Evolutionary conservation across 805 yeast species (phyloP), one percentile per base, ranked within the genome.

Genomic region (Ogataea salicorniae): DNA sequence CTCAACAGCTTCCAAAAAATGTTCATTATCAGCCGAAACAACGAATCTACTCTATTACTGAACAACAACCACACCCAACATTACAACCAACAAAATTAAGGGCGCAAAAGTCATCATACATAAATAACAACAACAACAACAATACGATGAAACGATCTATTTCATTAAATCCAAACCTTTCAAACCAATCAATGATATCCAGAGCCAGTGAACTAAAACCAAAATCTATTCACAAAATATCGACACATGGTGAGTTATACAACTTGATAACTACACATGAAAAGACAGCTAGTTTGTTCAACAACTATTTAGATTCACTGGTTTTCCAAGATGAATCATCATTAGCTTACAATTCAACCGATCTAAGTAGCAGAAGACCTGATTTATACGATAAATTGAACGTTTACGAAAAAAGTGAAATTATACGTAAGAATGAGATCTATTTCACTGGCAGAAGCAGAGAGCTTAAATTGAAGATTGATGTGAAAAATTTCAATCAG

Each of bases 391-490:
- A 48, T 0, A 52, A 50, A 29, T 48, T 84, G 31, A 79, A 73
- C 41, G 63, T 76, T 6, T 81, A 79, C 53, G 90, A 84, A 59
- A 70, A 75, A 40, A 82, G 84, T 4, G 89, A 84, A 59, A 65
- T 84, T 15, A 59, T 71, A 37, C 73, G 84, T 49, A 71, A 69
- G 41, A 36, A 71, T 15, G 68, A 73, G 31, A 62, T 83, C 0
- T 83, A 74, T 57, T 83, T 72, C 54, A 61, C 77, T 4, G 85
- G 87, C 0, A 57, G 54, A 9, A 47, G 51, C 34, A 60, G 54
- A 47, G 37, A 42, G 0, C n/a, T 13, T 5, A 64, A 59, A 40
- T 46, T 65, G 13, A 52, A 53, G 4, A 64, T 71, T 5, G 70
- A 73, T 47, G 63, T 71, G 17, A 65, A 68, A 37, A 71, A 71